These are phyloP conservation scores for Inga oerstediana DNA, from an alignment of 306 rosid genomes.

Conservation along the genomic window DNA sequence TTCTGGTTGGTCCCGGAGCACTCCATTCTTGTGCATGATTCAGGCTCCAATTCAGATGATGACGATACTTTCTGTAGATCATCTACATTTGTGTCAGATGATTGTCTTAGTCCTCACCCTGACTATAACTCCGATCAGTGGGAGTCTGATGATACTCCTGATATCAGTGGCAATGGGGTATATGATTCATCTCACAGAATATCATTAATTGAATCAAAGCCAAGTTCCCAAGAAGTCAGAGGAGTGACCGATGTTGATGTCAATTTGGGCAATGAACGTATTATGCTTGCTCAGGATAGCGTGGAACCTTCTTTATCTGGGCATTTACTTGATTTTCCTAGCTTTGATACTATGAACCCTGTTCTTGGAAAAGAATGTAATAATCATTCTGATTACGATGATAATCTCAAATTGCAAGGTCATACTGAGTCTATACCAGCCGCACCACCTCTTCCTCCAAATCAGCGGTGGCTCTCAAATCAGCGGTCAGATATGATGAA, in stretches of 20 bases:
- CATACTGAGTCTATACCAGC: constrained; percentile 45
- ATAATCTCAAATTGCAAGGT: constrained; percentile 38
- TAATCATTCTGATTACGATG: constrained; percentile 33
- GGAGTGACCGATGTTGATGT: constrained; percentile 40
- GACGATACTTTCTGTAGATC: constrained; percentile 96
- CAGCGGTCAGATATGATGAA: constrained; percentile 49
- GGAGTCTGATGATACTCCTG: constrained; percentile 73
- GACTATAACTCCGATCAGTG: constrained; percentile 80
- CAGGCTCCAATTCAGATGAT: constrained; percentile 67
- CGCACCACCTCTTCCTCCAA: constrained; percentile 80
- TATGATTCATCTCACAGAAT: constrained; percentile 56
- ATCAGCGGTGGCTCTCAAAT: constrained; percentile 58
- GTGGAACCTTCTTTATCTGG: constrained; percentile 55
- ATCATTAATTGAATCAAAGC: constrained; percentile 53
- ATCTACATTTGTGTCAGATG: constrained; percentile 74
- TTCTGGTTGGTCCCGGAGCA: constrained; percentile 84
- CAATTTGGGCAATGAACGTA: constrained; percentile 32
- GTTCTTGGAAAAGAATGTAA: constrained; percentile 46
- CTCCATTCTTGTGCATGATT: constrained; percentile 61
- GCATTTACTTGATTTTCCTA: constrained; percentile 75
- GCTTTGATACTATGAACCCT: constrained; percentile 64
- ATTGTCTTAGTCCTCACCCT: constrained; percentile 68
- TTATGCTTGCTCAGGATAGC: constrained; percentile 33
- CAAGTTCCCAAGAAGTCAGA: constrained; percentile 43
- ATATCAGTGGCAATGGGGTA: constrained; percentile 48